These are phyloP conservation scores for Fusarium algeriense DNA, from an alignment of 2,329 filamentous ascomycete genomes.

Conservation along the genomic window DNA sequence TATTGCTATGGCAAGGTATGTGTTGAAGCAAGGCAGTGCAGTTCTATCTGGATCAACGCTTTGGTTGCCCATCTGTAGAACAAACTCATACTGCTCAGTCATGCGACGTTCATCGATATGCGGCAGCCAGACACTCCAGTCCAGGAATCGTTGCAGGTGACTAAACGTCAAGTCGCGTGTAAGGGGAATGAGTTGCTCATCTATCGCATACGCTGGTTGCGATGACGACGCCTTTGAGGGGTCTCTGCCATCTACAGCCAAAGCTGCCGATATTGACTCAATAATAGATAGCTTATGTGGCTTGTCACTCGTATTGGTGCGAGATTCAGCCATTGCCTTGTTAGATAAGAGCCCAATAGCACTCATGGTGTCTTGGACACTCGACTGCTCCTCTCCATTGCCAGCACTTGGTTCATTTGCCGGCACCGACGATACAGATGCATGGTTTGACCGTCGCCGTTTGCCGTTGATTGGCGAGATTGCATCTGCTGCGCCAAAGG, in stretches of 20 bases:
- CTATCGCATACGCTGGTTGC: not conserved
- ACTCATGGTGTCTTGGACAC: constrained; percentile 31
- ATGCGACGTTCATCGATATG: constrained; percentile 3
- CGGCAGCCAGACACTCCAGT: constrained; percentile 17
- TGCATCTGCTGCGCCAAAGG: not conserved
- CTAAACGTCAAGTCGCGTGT: not conserved
- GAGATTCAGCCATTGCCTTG: constrained; percentile 26
- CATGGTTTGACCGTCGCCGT: not conserved
- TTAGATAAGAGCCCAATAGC: constrained; percentile 28
- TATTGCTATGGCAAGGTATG: constrained; percentile 6
- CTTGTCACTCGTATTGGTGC: not conserved
- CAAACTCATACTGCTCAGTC: constrained; percentile 8
- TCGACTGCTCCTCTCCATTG: constrained; percentile 17
- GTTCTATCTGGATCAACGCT: not conserved
- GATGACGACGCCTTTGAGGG: constrained; percentile 14
- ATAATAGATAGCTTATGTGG: constrained; percentile 23
- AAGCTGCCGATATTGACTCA: constrained; percentile 13
- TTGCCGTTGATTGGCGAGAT: not conserved
- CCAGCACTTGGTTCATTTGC: rapidly evolving
- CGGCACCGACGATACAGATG: rapidly evolving
- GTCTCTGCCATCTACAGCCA: constrained; percentile 19
- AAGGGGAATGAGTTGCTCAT: not conserved
- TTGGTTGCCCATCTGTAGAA: not conserved
- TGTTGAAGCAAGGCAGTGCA: constrained; percentile 9
- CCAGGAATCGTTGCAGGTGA: not conserved